Base-by-base conservation (phyloP, 192 early-diverging fungal genomes). In the Physocladia obscura region DNA sequence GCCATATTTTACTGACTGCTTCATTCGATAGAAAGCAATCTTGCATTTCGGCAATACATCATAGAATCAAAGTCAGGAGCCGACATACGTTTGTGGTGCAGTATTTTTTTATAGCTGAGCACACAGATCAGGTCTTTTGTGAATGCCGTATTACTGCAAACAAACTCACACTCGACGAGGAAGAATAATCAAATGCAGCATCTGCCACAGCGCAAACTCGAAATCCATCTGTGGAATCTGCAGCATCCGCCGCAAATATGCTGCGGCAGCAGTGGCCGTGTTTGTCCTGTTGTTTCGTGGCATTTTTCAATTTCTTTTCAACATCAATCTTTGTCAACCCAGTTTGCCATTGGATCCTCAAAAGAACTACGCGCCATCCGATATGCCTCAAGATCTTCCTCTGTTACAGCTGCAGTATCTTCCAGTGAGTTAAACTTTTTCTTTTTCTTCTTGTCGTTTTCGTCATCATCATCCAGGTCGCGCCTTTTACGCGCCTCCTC, bases 311-410 rank as follows among this genome's bases (percentile, higher is more conserved):
- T 15, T 54, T 11, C 47, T 64, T 54, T 79, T 77, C 96, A 39
- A 94, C 96, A 21, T 94, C 94, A 78, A 98, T 98, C 17, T 91
- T 76, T n/a, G n/a, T 84, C 82, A 40, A 67, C 97, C 97, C 77
- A 98, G 89, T 74, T 90, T 86, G n/a, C 95, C 95, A 26, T 60
- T 64, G 68, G 88, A 94, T 2, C 92, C 95, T 24, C 86, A 54
- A 63, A 60, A 22, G 52, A 65, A 32, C 32, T 31, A 58, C 74
- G 65, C 49, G 57, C 61, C 69, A 89, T 62, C 3, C 87, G 69
- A 57, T 87, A 90, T 15, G 88, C 88, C 70, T 90, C 88, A 58
- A 89, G 72, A 32, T 90, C 82, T 65, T 90, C 88, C 60, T 90
- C 80, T 22, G 88, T 85, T 47, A 89, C 74, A 24, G 84, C 80